A percentile compares a stretch with the other conserved stretches of the same genome.
These are phyloP conservation scores for Bipolaris oryzae DNA, from an alignment of 2,329 filamentous ascomycete genomes.

Conservation along the genomic window DNA sequence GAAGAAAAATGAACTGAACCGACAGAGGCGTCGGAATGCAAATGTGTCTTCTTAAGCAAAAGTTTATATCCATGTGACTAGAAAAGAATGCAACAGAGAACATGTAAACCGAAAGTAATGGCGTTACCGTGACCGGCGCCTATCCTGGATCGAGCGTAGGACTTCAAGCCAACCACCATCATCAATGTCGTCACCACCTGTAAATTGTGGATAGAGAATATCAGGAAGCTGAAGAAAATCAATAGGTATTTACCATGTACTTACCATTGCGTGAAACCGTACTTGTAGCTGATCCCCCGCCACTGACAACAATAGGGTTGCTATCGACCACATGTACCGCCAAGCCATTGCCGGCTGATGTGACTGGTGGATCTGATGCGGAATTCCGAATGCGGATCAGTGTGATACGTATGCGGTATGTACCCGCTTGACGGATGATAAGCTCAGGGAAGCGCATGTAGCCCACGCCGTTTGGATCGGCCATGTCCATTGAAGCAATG, in stretches of 20 bases:
- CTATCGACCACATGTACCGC: slow-evolving; percentile 44
- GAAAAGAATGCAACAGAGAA: slow-evolving; percentile 20
- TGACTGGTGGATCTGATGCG: slow-evolving; percentile 33
- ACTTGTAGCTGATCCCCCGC: slow-evolving; percentile 24
- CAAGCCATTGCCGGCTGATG: slow-evolving; percentile 33
- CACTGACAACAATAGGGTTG: slow-evolving; percentile 42
- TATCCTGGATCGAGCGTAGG: slow-evolving; percentile 34
- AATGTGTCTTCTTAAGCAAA: slow-evolving; percentile 8
- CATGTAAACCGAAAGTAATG: slow-evolving; percentile 9
- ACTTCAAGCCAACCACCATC: slow-evolving; percentile 43
- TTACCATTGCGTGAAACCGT: slow-evolving; percentile 40
- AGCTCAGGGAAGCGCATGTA: slow-evolving; percentile 49
- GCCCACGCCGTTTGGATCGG: slow-evolving; percentile 43
- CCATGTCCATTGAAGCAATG: slow-evolving; percentile 46
- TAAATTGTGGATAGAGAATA: slow-evolving; percentile 25
- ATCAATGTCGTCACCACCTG: slow-evolving; percentile 36
- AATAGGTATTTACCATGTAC: slow-evolving; percentile 41
- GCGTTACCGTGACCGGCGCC: slow-evolving; percentile 27
- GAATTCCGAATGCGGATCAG: slow-evolving; percentile 42
- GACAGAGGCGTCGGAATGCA: background rate
- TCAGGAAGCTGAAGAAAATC: slow-evolving; percentile 37
- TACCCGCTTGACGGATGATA: slow-evolving; percentile 44
- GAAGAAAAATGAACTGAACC: background rate
- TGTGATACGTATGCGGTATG: slow-evolving; percentile 47
- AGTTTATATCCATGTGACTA: slow-evolving; percentile 20